A percentile compares a stretch with the other conserved stretches of the same genome.
Conservation (phyloP, 1,284 basidiomycete genomes). For the Boletus smithii region DNA sequence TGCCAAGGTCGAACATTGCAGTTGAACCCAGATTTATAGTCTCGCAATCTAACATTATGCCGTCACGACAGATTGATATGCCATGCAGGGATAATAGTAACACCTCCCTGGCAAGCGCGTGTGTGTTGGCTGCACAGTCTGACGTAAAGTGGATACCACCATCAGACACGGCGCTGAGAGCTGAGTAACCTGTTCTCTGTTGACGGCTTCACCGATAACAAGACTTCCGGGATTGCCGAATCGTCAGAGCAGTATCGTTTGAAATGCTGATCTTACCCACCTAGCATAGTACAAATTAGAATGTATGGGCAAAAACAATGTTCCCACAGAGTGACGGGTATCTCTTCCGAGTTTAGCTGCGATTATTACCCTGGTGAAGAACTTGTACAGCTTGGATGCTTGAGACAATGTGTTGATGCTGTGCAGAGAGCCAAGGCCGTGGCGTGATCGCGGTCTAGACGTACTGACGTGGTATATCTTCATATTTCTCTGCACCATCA, state of each 20-base stretch:
- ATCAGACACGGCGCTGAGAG: neutral
- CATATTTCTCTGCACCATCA: neutral
- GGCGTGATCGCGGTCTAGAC: neutral
- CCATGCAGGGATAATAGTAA: neutral
- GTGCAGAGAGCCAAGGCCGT: neutral
- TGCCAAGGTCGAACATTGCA: neutral
- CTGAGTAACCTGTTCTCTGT: neutral
- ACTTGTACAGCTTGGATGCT: too few species aligned
- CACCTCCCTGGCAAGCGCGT: neutral
- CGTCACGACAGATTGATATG: neutral
- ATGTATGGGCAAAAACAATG: neutral
- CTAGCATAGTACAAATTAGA: neutral
- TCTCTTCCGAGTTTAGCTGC: too few species aligned
- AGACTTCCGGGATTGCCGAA: neutral
- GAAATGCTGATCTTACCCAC: neutral
- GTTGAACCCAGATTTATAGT: conserved; percentile 11
- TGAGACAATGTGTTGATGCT: neutral
- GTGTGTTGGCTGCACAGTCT: neutral
- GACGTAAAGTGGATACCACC: conserved; percentile 1
- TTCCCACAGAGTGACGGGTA: neutral
- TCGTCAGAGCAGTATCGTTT: neutral
- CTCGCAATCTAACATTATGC: conserved; percentile 1
- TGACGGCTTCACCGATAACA: neutral
- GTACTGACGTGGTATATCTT: neutral
- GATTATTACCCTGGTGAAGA: too few species aligned